Conservation (phyloP, 2,329 filamentous ascomycete genomes). For the Achaetomium macrosporum region DNA sequence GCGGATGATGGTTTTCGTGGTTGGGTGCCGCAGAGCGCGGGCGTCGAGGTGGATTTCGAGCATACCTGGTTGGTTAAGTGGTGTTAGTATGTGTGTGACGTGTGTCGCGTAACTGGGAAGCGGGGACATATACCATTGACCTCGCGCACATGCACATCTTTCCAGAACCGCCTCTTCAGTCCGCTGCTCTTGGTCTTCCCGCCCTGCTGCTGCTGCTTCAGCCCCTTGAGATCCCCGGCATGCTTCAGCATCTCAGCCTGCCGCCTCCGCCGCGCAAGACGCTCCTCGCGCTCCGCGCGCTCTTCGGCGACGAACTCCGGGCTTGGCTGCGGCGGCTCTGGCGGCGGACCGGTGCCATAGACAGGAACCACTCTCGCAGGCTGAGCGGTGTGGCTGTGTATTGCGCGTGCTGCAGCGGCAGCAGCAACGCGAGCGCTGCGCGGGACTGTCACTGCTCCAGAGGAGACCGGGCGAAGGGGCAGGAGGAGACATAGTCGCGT, state of each 20-base stretch:
- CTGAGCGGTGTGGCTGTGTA: slow-evolving; percentile 24
- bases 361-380: slow-evolving; percentile 26
- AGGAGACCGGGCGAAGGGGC: slow-evolving; percentile 1
- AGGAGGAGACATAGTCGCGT: slow-evolving; percentile 34
- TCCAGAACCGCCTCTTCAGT: slow-evolving; percentile 78
- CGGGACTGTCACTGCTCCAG: background rate
- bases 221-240: slow-evolving; percentile 43
- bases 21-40: slow-evolving; percentile 71
- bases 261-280: slow-evolving; percentile 45
- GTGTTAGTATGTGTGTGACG: background rate
- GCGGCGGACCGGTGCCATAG: slow-evolving; percentile 44
- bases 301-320: slow-evolving; percentile 31
- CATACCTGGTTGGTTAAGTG: slow-evolving; percentile 30
- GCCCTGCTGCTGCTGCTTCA: slow-evolving; percentile 10
- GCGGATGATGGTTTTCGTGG: slow-evolving; percentile 63
- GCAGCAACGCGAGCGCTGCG: background rate
- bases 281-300: slow-evolving; percentile 25
- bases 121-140: slow-evolving; percentile 48
- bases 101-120: background rate
- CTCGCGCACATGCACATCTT: slow-evolving; percentile 67
- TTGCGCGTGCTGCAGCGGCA: background rate
- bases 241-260: slow-evolving; percentile 50
- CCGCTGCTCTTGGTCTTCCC: slow-evolving; percentile 32
- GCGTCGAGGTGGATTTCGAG: slow-evolving; percentile 67
- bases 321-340: slow-evolving; percentile 45